Conservation (phyloP, 139 green algal genomes). For the Spirogloea muscicola region DNA sequence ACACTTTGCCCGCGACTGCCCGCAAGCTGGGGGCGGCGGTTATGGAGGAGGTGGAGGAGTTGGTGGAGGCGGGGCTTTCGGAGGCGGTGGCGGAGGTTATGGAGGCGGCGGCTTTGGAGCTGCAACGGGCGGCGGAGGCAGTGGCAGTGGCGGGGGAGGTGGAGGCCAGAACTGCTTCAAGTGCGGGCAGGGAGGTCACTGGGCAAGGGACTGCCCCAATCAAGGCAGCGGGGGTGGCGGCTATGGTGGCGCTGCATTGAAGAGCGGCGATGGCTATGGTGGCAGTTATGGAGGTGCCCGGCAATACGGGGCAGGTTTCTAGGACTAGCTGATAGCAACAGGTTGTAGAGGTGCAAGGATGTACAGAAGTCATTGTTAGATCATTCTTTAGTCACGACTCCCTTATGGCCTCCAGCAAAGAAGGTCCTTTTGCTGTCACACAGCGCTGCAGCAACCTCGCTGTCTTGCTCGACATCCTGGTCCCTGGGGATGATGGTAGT, state of each 20-base stretch:
- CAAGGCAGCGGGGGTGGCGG: constrained; percentile 29
- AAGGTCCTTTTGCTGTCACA: too few species aligned
- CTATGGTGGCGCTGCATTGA: constrained; percentile 18
- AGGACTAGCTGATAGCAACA: too few species aligned
- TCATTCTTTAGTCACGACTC: background rate
- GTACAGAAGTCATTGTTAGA: too few species aligned
- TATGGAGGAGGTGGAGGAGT: too few species aligned
- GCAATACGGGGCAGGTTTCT: background rate
- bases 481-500: too few species aligned
- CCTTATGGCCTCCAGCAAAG: background rate
- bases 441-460: too few species aligned
- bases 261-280: constrained; percentile 26
- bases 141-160: constrained; percentile 23
- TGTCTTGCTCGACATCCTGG: too few species aligned
- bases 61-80: too few species aligned
- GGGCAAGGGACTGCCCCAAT: constrained; percentile 46
- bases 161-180: constrained; percentile 42
- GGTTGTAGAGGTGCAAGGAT: too few species aligned
- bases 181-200: constrained; percentile 50
- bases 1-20: constrained; percentile 49
- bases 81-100: constrained; percentile 19
- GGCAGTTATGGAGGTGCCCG: background rate
- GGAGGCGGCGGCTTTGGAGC: constrained; percentile 25
- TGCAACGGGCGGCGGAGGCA: background rate
- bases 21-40: constrained; percentile 10